These are phyloP conservation scores for Podaxis mareebaensis DNA, from an alignment of 768 basidiomycete genomes.

Conservation along the genomic window DNA sequence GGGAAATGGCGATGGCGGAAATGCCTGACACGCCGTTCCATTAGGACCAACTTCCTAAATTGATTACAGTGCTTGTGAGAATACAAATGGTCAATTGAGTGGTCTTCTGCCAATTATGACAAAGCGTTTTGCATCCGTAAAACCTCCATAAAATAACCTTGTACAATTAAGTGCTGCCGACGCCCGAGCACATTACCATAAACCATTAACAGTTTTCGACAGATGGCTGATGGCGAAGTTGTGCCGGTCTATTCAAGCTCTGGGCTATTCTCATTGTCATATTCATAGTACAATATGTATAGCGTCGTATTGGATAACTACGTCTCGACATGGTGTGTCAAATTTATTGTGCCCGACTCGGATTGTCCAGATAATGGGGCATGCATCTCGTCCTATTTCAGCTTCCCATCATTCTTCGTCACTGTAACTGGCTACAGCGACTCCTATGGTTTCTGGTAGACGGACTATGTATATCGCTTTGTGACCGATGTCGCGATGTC, in stretches of 20 bases:
- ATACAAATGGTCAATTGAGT: background rate
- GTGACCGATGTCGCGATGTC: background rate
- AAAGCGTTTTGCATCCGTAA: background rate
- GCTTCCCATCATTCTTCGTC: background rate
- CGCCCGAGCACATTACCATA: background rate
- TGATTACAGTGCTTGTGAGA: background rate
- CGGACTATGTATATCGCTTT: background rate
- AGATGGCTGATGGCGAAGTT: background rate
- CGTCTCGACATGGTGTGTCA: background rate
- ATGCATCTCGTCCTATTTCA: background rate
- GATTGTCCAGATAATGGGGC: background rate
- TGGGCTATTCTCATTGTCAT: background rate
- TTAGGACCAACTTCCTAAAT: background rate
- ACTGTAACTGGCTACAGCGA: background rate
- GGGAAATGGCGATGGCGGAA: conserved; percentile 6
- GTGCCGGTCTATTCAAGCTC: background rate
- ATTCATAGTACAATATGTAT: background rate
- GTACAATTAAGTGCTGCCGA: background rate
- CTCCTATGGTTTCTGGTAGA: background rate
- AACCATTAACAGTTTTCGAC: background rate
- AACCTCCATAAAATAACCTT: background rate
- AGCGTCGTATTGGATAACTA: too few species aligned
- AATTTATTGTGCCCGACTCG: background rate
- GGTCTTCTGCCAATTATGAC: background rate
- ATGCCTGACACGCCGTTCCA: too few species aligned